A percentile compares a stretch with the other conserved stretches of the same genome.
These are phyloP conservation scores for Acer yangbiense DNA, from an alignment of 345 rosid species.

Conservation along the genomic window DNA sequence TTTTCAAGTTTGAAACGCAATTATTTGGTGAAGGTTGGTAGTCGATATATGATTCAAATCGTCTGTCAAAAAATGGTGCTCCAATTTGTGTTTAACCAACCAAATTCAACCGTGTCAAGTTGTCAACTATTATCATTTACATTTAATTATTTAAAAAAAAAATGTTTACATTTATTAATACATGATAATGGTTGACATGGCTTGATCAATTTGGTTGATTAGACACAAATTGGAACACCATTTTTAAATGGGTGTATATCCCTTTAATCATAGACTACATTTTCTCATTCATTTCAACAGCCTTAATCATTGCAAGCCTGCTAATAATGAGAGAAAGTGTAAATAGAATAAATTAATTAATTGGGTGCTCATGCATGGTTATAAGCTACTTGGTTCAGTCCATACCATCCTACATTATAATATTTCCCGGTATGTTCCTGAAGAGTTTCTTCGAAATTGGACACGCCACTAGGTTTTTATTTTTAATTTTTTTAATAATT, in stretches of 20 bases:
- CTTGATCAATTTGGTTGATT: no score
- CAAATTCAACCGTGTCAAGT: no score
- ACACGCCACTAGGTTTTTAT: no score
- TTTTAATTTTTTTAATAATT: no score
- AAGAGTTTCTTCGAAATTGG: neutral
- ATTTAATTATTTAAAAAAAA: no score
- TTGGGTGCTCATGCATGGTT: neutral
- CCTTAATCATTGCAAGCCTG: constrained; percentile 11
- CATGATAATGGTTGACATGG: no score
- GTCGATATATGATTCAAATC: no score
- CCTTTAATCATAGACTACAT: neutral
- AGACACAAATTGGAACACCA: neutral
- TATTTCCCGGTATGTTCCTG: neutral
- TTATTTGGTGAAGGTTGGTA: neutral
- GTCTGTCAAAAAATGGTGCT: no score
- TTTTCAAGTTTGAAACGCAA: constrained; percentile 31
- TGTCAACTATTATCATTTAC: no score
- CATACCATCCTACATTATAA: neutral
- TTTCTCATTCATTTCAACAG: neutral
- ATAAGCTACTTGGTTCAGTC: neutral
- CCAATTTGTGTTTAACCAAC: no score
- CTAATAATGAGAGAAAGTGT: neutral
- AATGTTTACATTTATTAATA: no score
- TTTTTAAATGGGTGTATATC: no score
- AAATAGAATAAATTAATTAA: neutral